These are phyloP conservation scores for Hordeum vulgare DNA, from an alignment of 176 grass and related monocot species.

Conservation along the genomic window DNA sequence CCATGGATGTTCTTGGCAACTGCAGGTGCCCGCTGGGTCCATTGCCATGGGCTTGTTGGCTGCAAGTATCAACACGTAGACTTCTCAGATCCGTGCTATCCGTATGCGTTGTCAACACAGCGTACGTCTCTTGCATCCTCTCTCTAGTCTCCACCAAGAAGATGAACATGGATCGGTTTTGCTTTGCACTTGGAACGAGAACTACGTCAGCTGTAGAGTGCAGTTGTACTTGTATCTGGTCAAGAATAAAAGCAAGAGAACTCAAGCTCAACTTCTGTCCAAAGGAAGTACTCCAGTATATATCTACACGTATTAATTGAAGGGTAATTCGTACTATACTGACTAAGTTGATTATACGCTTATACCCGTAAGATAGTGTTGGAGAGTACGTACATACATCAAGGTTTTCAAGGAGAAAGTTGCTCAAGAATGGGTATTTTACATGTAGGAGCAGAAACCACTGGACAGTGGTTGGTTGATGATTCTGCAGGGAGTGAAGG, in stretches of 20 bases:
- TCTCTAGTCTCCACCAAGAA: background rate
- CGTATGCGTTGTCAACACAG: constrained; percentile 8
- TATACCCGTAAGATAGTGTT: background rate
- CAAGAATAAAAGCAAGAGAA: background rate
- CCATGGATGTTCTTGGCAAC: constrained; percentile 27
- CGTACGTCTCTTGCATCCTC: background rate
- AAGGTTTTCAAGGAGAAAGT: background rate
- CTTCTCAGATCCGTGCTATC: background rate
- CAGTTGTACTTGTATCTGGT: background rate
- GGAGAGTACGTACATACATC: background rate
- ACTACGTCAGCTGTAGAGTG: background rate
- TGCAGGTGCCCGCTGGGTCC: background rate
- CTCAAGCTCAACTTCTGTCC: background rate
- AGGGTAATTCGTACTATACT: background rate
- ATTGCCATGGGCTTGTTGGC: background rate
- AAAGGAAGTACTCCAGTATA: background rate
- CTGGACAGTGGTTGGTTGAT: background rate
- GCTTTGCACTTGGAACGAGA: background rate
- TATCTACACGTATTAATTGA: background rate
- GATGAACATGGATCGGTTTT: background rate
- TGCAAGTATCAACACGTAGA: constrained; percentile 14
- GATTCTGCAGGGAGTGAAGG: constrained; percentile 6
- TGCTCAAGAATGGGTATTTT: background rate
- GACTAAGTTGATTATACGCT: background rate
- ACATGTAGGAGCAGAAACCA: background rate